Evolutionary conservation across 345 rosid genomes (phyloP), one percentile per base, ranked within the genome.

Genomic region (Eucalyptus coolabah): DNA sequence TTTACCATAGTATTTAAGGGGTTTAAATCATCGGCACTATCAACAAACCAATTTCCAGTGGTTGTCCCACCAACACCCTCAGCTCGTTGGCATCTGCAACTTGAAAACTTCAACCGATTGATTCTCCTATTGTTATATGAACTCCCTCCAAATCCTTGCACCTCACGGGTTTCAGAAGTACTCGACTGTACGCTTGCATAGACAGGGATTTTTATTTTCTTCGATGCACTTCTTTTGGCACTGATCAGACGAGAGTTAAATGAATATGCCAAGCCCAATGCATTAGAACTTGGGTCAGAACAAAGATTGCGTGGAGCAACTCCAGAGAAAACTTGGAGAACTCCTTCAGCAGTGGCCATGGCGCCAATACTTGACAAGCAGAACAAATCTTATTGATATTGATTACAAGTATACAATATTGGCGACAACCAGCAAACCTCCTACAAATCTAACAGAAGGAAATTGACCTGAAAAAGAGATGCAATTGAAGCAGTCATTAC

Each of bases 341-440:
- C 94, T 88, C 91, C 94, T 91, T 94, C 95, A 34, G 88, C 89
- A 93, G 94, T 92, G 89, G 92, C 96, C 95, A 95, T 93, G 85
- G 65, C 42, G 85, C 60, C 86, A 60, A 34, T 54, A 34, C 34
- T 87, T 13, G 88, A 87, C 47, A 7, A 77, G 87, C 37, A 86
- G 56, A 28, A 86, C 19, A 15, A 28, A 32, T 47, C 59, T 47
- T 50, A n/a, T 51, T 3, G 56, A 50, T 49, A 47, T 10, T 44
- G 21, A 86, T 32, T 21, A 86, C 60, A 50, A 86, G 54, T 32
- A 51, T 45, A 14, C 28, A 30, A 50, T 18, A 50, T 86, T 15
- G 44, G 34, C 3, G 4, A 40, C 56, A 32, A 30, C 87, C 40
- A 28, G 56, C 44, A 86, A 86, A 49, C 26, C 42, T 86, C 59